These are phyloP conservation scores for Endocalyx cinctus DNA, from an alignment of 2,329 filamentous ascomycete genomes.

Conservation along the genomic window DNA sequence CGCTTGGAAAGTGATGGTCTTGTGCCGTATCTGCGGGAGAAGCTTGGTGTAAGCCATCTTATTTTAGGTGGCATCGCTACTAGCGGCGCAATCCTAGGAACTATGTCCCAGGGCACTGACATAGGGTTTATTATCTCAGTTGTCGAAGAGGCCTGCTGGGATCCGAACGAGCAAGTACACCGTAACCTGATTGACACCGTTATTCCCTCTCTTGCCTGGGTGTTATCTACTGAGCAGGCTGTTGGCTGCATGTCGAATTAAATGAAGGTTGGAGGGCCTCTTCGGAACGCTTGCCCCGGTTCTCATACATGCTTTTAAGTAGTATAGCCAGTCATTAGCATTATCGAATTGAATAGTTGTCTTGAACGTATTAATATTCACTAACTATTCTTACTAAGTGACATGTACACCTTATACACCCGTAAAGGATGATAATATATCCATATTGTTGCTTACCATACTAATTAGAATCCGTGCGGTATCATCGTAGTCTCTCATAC, in stretches of 20 bases:
- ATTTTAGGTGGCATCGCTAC: conserved; percentile 8
- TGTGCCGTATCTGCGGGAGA: conserved; percentile 5
- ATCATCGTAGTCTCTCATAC: too few species aligned
- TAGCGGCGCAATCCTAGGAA: conserved; percentile 12
- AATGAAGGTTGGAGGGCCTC: too few species aligned
- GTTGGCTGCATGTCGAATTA: conserved; percentile 19
- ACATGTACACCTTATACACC: too few species aligned
- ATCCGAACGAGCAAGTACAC: conserved; percentile 6
- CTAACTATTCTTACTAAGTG: too few species aligned
- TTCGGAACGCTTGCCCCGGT: too few species aligned
- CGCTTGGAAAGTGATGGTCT: conserved; percentile 6
- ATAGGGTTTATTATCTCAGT: conserved; percentile 11
- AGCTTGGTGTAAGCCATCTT: conserved; percentile 9
- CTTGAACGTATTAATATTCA: too few species aligned
- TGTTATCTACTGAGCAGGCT: conserved; percentile 28
- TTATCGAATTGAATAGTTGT: too few species aligned
- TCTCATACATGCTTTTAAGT: too few species aligned
- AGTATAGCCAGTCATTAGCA: too few species aligned
- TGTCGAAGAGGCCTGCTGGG: conserved; percentile 13
- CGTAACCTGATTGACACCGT: conserved; percentile 3
- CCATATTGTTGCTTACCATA: too few species aligned
- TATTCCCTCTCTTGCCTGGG: conserved; percentile 3
- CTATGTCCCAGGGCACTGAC: conserved; percentile 9
- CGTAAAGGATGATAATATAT: too few species aligned
- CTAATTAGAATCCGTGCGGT: too few species aligned